Evolutionary conservation across 1,284 basidiomycete species (phyloP).

Genomic region (Ceratobasidium sp.): DNA sequence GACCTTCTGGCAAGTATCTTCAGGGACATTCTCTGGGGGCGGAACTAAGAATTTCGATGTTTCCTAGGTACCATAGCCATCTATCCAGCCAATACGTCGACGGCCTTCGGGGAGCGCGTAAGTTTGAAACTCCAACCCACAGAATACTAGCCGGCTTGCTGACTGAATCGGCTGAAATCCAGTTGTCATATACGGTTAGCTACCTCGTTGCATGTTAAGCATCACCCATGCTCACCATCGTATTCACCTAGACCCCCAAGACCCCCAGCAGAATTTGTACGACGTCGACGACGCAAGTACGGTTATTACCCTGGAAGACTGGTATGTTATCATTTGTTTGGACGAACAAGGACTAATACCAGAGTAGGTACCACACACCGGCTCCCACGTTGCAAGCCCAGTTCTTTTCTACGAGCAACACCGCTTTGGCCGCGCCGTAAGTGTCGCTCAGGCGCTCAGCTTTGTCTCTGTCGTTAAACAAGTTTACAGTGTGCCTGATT

Average conservation of each 20-base stretch:
- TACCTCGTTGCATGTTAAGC: background rate
- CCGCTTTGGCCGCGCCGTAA: slow-evolving; percentile 28
- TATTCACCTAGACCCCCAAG: slow-evolving; percentile 16
- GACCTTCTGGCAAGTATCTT: slow-evolving; percentile 20
- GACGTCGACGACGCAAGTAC: slow-evolving; percentile 37
- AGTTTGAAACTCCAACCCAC: background rate
- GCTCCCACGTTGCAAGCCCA: slow-evolving; percentile 16
- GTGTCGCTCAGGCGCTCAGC: background rate
- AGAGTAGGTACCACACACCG: slow-evolving; percentile 21
- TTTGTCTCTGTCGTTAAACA: background rate
- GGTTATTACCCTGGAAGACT: slow-evolving; percentile 28
- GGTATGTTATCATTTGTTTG: slow-evolving; percentile 5
- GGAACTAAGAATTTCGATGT: background rate
- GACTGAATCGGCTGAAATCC: background rate
- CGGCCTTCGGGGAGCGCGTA: slow-evolving; percentile 26
- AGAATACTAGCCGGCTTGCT: background rate
- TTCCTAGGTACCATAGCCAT: slow-evolving; percentile 37
- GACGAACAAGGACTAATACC: too few species aligned
- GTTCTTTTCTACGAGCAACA: slow-evolving; percentile 25
- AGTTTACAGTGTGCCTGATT: slow-evolving; percentile 27
- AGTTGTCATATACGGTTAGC: slow-evolving; percentile 37
- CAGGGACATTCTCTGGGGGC: background rate
- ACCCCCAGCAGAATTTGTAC: slow-evolving; percentile 25
- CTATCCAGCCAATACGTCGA: slow-evolving; percentile 37
- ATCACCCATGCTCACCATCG: background rate